Conservation (phyloP, 305 asterid genomes). For the Solanum hybrid region DNA sequence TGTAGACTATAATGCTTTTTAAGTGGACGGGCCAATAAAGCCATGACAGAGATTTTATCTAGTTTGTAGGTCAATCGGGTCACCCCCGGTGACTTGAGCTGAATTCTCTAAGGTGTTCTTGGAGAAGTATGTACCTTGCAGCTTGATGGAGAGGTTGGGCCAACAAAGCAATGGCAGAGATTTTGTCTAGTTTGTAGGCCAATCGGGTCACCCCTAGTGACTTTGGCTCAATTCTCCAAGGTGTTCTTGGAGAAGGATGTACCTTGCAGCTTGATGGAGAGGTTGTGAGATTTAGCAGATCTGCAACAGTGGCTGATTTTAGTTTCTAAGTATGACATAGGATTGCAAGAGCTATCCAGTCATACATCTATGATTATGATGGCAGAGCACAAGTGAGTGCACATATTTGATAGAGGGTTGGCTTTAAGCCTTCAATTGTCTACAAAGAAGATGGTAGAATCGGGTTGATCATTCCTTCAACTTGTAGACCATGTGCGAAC, state of each 20-base stretch:
- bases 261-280: not conserved
- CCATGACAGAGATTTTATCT: not conserved
- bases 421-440: not conserved
- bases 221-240: not conserved
- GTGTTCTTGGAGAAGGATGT: not conserved
- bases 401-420: not conserved
- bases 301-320: not conserved
- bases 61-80: not conserved
- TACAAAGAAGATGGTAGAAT: not conserved
- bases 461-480: not conserved
- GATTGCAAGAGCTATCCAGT: not conserved
- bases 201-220: not conserved
- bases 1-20: not conserved
- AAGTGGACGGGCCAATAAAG: not conserved
- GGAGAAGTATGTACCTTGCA: not conserved
- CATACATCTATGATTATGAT: not conserved
- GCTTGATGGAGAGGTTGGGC: not conserved
- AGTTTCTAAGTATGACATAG: not conserved
- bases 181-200: not conserved
- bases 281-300: not conserved
- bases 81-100: not conserved
- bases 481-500: not conserved
- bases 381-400: not conserved
- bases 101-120: not conserved
- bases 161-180: not conserved